These are phyloP conservation scores for Breviolum minutum DNA, from an alignment of 73 alveolate genomes.

Conservation along the genomic window DNA sequence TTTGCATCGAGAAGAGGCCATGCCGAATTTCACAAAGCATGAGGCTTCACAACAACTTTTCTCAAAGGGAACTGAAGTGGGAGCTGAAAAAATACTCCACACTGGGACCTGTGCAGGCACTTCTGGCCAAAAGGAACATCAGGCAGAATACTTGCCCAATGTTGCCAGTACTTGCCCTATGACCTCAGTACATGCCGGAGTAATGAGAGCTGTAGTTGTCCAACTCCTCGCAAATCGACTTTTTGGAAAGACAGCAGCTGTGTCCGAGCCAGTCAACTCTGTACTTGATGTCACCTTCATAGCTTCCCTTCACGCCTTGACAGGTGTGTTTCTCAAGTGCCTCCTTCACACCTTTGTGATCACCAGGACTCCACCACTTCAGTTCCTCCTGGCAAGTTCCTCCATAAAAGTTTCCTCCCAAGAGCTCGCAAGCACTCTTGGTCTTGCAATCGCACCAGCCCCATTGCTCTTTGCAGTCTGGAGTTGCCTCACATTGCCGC, in stretches of 20 bases:
- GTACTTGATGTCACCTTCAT: slow-evolving; percentile 5
- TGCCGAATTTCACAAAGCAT: no score
- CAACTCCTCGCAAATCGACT: neutral
- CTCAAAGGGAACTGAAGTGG: no score
- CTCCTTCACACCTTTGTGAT: neutral
- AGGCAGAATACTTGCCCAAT: no score
- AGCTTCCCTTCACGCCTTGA: neutral
- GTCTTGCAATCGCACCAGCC: slow-evolving; percentile 29
- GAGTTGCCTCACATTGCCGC: neutral
- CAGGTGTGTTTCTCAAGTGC: neutral
- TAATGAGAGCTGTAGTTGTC: neutral
- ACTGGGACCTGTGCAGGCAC: no score
- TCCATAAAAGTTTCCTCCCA: slow-evolving; percentile 23
- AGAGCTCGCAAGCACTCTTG: neutral
- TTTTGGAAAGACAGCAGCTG: neutral
- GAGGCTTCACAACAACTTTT: no score
- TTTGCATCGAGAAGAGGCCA: no score
- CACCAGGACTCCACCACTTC: neutral
- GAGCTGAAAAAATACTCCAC: no score
- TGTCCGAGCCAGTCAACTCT: neutral
- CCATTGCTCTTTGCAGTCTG: slow-evolving; percentile 43
- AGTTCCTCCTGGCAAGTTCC: neutral
- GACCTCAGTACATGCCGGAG: neutral
- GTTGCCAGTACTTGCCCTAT: neutral
- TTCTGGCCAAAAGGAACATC: no score